phyloP scores from a whole-genome alignment of 345 rosid species.

The Sonneratia caseolaris region DNA sequence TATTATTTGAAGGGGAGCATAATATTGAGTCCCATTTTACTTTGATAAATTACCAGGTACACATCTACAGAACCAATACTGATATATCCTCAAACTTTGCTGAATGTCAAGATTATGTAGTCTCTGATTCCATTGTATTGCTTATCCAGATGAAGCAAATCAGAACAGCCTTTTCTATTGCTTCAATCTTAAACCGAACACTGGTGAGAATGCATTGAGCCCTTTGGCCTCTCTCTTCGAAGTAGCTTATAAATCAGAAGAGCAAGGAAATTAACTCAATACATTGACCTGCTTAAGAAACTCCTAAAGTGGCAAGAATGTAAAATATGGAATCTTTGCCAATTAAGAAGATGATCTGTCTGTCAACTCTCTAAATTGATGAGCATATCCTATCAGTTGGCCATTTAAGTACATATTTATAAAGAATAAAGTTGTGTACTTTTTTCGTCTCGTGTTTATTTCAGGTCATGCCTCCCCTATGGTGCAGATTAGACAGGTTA shows the following conservation, averaged over 20 bases:
- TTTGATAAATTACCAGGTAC: slow-evolving; percentile 79
- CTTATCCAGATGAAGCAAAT: slow-evolving; percentile 72
- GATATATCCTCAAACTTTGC: slow-evolving; percentile 10
- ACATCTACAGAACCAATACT: slow-evolving; percentile 16
- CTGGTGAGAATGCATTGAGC: slow-evolving; percentile 48
- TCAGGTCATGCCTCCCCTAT: slow-evolving; percentile 94
- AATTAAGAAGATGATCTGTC: neutral
- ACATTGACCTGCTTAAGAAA: no score
- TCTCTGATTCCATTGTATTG: slow-evolving; percentile 13
- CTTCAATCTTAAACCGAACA: slow-evolving; percentile 72
- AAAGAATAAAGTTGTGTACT: neutral
- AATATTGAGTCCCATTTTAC: slow-evolving; percentile 67
- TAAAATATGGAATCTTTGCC: neutral
- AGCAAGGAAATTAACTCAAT: no score
- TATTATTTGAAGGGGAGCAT: slow-evolving; percentile 84
- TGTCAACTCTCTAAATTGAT: neutral
- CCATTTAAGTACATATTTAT: neutral
- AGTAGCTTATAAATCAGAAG: neutral
- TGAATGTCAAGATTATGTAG: neutral
- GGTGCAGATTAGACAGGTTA: slow-evolving; percentile 98
- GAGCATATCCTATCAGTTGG: neutral
- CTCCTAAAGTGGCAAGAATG: neutral
- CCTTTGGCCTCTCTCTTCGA: neutral
- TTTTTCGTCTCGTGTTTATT: slow-evolving; percentile 11
- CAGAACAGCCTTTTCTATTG: slow-evolving; percentile 85